Conservation (phyloP, 768 basidiomycete species). For the Termitomyces sp. region DNA sequence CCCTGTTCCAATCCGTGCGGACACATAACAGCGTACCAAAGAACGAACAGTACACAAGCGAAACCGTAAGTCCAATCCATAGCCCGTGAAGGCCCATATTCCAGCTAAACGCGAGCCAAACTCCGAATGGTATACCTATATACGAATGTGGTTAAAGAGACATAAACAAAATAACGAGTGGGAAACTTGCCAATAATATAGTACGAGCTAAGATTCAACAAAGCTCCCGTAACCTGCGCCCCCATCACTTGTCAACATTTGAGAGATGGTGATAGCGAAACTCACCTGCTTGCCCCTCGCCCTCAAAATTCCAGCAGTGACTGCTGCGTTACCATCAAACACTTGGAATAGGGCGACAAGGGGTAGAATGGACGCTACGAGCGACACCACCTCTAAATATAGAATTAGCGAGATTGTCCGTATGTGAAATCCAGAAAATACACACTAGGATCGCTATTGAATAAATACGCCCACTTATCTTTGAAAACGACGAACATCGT, state of each 20-base stretch:
- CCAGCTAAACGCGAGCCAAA: slow-evolving; percentile 66
- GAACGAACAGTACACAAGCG: slow-evolving; percentile 52
- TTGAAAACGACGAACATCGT: slow-evolving; percentile 59
- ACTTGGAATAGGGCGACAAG: slow-evolving; percentile 79
- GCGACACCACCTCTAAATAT: slow-evolving; percentile 41
- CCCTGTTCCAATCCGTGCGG: slow-evolving; percentile 63
- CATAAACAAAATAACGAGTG: neutral
- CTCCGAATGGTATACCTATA: slow-evolving; percentile 76
- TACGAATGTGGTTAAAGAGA: neutral
- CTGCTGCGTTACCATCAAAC: slow-evolving; percentile 69
- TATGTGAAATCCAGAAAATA: neutral
- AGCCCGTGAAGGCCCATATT: slow-evolving; percentile 63
- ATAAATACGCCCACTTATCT: slow-evolving; percentile 64
- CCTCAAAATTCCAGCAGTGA: slow-evolving; percentile 74
- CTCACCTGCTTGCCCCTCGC: slow-evolving; percentile 71
- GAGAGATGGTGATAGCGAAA: neutral
- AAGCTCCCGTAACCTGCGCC: slow-evolving; percentile 45
- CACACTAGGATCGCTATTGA: slow-evolving; percentile 61
- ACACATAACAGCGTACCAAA: slow-evolving; percentile 50
- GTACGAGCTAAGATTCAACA: slow-evolving; percentile 78
- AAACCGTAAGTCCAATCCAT: slow-evolving; percentile 77
- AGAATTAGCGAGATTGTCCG: neutral
- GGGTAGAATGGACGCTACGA: slow-evolving; percentile 68
- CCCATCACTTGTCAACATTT: neutral
- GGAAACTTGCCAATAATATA: slow-evolving; percentile 56